Base-by-base conservation (phyloP, 2,329 filamentous ascomycete genomes). In the Talaromyces sp. region DNA sequence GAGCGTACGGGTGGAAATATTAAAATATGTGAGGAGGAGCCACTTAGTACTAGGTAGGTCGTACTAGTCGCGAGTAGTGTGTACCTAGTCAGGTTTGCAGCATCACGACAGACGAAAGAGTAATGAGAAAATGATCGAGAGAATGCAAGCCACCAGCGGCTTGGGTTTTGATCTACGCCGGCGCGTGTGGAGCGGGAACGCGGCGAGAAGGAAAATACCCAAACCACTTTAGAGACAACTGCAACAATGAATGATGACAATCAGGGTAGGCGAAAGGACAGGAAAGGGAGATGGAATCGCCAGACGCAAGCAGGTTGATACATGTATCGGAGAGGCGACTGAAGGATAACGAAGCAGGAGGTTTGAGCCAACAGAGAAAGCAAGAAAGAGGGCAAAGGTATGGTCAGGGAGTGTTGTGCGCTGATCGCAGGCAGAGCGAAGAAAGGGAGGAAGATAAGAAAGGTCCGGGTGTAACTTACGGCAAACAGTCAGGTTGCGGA, bases 321-420 rank as follows among this genome's bases (percentile, higher is more conserved):
- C 37, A 59, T 59, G 57, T 24, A 59, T 60, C 57, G 16, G 47
- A 56, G 19, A 24, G 41, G 13, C n/a, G 33, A 61, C 19, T 13
- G 50, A 52, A 35, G n/a, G 35, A 66, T 57, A 66, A 39, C 64
- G 62, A 68, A 58, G 62, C 66, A 67, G 67, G 69, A 70, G 68
- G 68, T 68, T 63, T 67, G 70, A 71, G 27, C 71, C 70, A 68
- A 71, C 69, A 66, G 2, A 70, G 68, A 71, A 70, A 66, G 48
- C 27, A 72, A 68, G 74, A 73, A 71, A 11, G 57, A 16, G 33
- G 19, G 11, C 37, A 48, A 52, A 27, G 9, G 43, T 11, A 47
- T 43, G 48, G 16, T 5, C 16, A 14, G 50, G 16, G 9, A 27
- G 14, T 35, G 27, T 16, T 22, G 39, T 41, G 56, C 35, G 39